These are phyloP conservation scores for Dendrothele bispora DNA, from an alignment of 768 basidiomycete species.

Conservation along the genomic window DNA sequence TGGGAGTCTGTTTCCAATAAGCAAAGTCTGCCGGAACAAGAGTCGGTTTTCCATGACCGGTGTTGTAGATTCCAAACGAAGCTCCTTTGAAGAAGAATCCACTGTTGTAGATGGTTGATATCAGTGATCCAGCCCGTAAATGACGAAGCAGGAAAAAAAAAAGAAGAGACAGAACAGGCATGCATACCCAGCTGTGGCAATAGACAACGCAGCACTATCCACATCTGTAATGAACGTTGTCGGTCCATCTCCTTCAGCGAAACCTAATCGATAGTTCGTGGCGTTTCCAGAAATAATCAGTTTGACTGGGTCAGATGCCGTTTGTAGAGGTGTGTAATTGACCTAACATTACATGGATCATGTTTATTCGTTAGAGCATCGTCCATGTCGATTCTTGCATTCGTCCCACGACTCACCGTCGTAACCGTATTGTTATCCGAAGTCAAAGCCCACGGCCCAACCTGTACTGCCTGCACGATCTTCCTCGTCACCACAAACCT, in stretches of 20 bases:
- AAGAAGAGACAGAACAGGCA: too few species aligned
- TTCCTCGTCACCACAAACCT: conserved; percentile 29
- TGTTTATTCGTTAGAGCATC: too few species aligned
- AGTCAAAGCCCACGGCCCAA: conserved; percentile 35
- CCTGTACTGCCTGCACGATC: conserved; percentile 29
- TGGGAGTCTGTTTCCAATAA: conserved; percentile 34
- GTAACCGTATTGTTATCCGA: conserved; percentile 27
- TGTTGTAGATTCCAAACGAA: conserved; percentile 37
- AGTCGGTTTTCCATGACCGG: conserved; percentile 36
- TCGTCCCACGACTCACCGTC: conserved; percentile 23
- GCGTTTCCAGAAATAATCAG: conserved; percentile 28
- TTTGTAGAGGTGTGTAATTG: conserved; percentile 20
- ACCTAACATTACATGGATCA: conserved; percentile 10
- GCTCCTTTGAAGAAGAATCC: conserved; percentile 39
- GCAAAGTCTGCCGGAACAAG: conserved; percentile 34
- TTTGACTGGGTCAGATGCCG: conserved; percentile 23
- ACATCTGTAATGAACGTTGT: conserved; percentile 25
- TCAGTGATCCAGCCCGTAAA: not conserved
- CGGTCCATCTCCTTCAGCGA: conserved; percentile 28
- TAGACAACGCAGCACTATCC: conserved; percentile 31
- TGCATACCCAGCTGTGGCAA: conserved; percentile 33
- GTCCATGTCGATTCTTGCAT: too few species aligned
- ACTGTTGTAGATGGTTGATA: conserved; percentile 15
- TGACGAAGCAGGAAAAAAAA: not conserved
- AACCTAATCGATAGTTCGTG: conserved; percentile 31